phyloP scores from a whole-genome alignment of 2,329 filamentous ascomycete genomes.

The Hortaea sp. region DNA sequence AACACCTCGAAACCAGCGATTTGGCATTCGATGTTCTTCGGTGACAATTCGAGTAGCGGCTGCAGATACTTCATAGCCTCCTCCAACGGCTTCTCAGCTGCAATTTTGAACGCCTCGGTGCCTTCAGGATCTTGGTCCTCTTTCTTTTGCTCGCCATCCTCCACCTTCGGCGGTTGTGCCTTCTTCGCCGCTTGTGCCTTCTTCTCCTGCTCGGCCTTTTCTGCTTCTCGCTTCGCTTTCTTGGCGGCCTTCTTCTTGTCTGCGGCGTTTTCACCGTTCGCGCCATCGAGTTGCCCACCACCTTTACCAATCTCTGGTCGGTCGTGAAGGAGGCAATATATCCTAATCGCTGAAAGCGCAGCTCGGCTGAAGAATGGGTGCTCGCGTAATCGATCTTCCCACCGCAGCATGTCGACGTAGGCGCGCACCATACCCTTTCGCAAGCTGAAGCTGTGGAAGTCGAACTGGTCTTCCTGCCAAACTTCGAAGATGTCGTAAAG shows the following conservation, averaged over 20 bases:
- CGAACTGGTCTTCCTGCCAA: slow-evolving; percentile 98
- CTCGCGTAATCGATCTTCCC: slow-evolving; percentile 84
- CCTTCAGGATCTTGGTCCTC: slow-evolving; percentile 84
- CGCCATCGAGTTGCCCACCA: slow-evolving; percentile 52
- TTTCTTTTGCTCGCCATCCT: slow-evolving; percentile 61
- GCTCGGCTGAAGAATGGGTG: slow-evolving; percentile 88
- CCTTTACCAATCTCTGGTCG: slow-evolving; percentile 62
- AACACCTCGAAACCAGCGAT: slow-evolving; percentile 84
- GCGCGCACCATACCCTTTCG: slow-evolving; percentile 90
- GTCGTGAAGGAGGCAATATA: slow-evolving; percentile 73
- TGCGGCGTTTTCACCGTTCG: slow-evolving; percentile 65
- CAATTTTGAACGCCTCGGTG: slow-evolving; percentile 49
- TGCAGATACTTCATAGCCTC: slow-evolving; percentile 80
- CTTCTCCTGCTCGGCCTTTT: slow-evolving; percentile 78
- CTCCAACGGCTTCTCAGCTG: slow-evolving; percentile 69
- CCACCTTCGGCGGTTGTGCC: slow-evolving; percentile 46
- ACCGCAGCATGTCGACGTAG: slow-evolving; percentile 91
- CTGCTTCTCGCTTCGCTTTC: slow-evolving; percentile 66
- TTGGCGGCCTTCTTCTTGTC: slow-evolving; percentile 63
- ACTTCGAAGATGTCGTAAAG: slow-evolving; percentile 90
- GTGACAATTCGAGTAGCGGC: slow-evolving; percentile 72
- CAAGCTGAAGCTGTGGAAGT: slow-evolving; percentile 97
- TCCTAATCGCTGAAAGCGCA: slow-evolving; percentile 67
- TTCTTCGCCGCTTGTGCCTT: slow-evolving; percentile 34
- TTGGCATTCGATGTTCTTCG: slow-evolving; percentile 72